Evolutionary conservation across 1,284 basidiomycete genomes (phyloP).

Genomic region (Marasmius sp.): DNA sequence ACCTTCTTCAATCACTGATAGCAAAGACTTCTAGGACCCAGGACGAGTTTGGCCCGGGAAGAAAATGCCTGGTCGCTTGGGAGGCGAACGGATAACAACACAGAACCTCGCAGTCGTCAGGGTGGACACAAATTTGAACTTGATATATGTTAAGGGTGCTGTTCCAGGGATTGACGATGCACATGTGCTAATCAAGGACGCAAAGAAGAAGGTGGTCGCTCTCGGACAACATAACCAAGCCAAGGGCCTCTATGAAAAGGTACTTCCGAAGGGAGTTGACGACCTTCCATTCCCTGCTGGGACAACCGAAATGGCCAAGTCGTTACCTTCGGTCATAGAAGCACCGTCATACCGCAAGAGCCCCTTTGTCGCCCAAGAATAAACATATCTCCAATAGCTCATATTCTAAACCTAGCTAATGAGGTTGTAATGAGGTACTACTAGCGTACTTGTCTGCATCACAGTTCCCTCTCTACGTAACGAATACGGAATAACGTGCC

Average conservation of each 20-base stretch:
- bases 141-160: constrained; percentile 83
- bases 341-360: constrained; percentile 72
- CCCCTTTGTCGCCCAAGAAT: constrained; percentile 77
- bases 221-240: constrained; percentile 63
- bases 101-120: constrained; percentile 92
- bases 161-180: constrained; percentile 79
- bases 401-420: no score
- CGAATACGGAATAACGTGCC: no score
- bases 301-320: constrained; percentile 73
- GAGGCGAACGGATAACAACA: constrained; percentile 78
- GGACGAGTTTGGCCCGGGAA: constrained; percentile 95
- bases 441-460: no score
- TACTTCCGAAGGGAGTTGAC: constrained; percentile 81
- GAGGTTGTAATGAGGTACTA: no score
- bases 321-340: constrained; percentile 62
- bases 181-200: constrained; percentile 75
- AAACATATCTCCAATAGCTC: constrained; percentile 20
- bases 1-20: constrained; percentile 1
- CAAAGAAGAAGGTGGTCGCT: constrained; percentile 80
- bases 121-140: constrained; percentile 82
- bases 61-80: constrained; percentile 98
- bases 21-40: constrained; percentile 65
- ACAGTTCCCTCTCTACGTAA: no score
- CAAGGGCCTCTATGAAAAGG: constrained; percentile 79
- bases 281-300: constrained; percentile 93